A percentile compares a stretch with the other conserved stretches of the same genome.
Evolutionary conservation across 2,329 filamentous ascomycete genomes (phyloP).

Genomic region (Colletotrichum paranaense): DNA sequence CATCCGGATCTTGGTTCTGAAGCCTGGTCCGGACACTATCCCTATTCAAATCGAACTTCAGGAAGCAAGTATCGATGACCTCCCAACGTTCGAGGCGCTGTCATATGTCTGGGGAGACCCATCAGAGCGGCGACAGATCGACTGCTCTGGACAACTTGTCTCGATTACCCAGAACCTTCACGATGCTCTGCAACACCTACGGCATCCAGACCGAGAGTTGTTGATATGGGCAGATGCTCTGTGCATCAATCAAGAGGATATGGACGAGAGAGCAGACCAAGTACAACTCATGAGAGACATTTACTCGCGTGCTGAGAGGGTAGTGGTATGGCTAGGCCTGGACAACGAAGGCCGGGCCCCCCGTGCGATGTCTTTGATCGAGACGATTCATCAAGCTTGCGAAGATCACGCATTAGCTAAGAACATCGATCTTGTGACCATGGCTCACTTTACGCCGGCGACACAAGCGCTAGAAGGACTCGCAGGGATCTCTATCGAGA

Average conservation of each 20-base stretch:
- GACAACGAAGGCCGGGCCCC: not conserved
- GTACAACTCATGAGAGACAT: constrained; percentile 36
- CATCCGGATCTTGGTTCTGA: not conserved
- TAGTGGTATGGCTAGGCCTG: constrained; percentile 34
- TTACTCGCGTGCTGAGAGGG: constrained; percentile 22
- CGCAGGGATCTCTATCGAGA: not conserved
- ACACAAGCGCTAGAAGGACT: not conserved
- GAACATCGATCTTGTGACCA: not conserved
- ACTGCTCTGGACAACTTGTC: not conserved
- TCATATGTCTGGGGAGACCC: constrained; percentile 17
- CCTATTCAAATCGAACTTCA: not conserved
- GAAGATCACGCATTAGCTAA: not conserved
- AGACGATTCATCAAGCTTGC: not conserved
- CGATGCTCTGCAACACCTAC: constrained; percentile 36
- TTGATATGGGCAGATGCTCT: constrained; percentile 38
- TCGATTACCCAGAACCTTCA: constrained; percentile 33
- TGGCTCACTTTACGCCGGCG: constrained; percentile 10
- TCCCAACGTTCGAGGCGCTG: not conserved
- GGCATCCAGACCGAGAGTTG: not conserved
- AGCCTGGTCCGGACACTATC: not conserved
- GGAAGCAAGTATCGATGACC: not conserved
- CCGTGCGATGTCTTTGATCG: not conserved
- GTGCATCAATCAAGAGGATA: constrained; percentile 37
- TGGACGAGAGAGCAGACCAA: constrained; percentile 33
- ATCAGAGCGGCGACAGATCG: not conserved